phyloP scores from a whole-genome alignment of 208 protist species.

The Phytomonas sp. region DNA sequence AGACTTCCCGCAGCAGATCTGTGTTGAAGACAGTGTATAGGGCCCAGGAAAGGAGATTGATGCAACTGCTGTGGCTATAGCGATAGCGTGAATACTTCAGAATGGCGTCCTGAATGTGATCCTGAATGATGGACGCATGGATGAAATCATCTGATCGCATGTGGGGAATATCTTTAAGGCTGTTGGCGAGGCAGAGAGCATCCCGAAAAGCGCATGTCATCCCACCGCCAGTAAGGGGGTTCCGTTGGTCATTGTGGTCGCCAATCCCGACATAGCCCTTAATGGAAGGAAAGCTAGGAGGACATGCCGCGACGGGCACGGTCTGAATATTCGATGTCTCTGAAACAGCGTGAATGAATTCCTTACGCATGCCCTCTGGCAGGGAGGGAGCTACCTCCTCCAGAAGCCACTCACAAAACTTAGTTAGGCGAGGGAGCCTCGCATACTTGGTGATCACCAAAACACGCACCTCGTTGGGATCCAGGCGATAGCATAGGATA shows the following conservation, averaged over 20 bases:
- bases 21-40: slow-evolving; percentile 84
- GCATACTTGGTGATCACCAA: slow-evolving; percentile 85
- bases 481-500: slow-evolving; percentile 87
- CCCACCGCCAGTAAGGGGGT: slow-evolving; percentile 90
- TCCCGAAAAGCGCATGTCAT: slow-evolving; percentile 91
- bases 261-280: slow-evolving; percentile 88
- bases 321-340: slow-evolving; percentile 62
- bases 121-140: slow-evolving; percentile 50
- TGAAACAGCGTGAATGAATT: slow-evolving; percentile 56
- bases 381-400: slow-evolving; percentile 75
- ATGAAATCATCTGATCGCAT: slow-evolving; percentile 28
- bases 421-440: slow-evolving; percentile 47
- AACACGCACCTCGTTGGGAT: slow-evolving; percentile 68
- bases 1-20: slow-evolving; percentile 61
- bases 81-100: slow-evolving; percentile 43
- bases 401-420: slow-evolving; percentile 79
- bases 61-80: slow-evolving; percentile 69
- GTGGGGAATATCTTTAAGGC: slow-evolving; percentile 41
- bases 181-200: slow-evolving; percentile 48
- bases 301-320: slow-evolving; percentile 75
- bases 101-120: slow-evolving; percentile 48
- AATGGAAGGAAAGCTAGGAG: slow-evolving; percentile 55
- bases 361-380: slow-evolving; percentile 56
- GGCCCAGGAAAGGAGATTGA: slow-evolving; percentile 90
- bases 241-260: slow-evolving; percentile 92